Evolutionary conservation across 148 eudicot species (phyloP).

Genomic region (Cornus florida): DNA sequence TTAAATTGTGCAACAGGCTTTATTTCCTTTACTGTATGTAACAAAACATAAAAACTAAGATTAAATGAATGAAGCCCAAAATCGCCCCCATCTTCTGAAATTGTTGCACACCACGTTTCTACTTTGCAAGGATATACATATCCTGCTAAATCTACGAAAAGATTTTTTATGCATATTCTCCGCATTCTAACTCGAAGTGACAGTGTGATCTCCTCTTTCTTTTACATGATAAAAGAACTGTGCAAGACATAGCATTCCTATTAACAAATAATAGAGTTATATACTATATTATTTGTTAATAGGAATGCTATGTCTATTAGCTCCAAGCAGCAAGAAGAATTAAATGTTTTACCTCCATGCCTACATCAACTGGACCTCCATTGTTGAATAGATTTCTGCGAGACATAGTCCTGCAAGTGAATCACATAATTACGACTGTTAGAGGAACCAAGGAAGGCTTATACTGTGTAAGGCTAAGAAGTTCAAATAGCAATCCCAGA

Average conservation of each 20-base stretch:
- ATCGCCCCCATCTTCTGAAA: slow-evolving; percentile 13
- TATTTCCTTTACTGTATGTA: no score
- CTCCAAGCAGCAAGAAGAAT: background rate
- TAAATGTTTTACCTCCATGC: slow-evolving; percentile 23
- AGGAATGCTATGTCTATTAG: background rate
- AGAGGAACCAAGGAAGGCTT: background rate
- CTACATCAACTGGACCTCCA: slow-evolving; percentile 30
- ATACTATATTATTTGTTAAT: background rate
- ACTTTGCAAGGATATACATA: slow-evolving; percentile 1
- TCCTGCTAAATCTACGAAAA: slow-evolving; percentile 11
- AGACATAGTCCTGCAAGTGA: slow-evolving; percentile 33
- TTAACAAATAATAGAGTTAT: no score
- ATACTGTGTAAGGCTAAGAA: background rate
- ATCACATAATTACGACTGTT: background rate
- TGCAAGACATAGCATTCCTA: no score
- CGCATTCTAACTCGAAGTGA: background rate
- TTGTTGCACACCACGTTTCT: background rate
- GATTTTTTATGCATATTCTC: background rate
- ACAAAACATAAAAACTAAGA: slow-evolving; percentile 4
- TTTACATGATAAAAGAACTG: background rate
- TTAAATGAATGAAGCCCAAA: slow-evolving; percentile 6
- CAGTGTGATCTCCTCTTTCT: no score
- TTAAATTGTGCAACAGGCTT: background rate
- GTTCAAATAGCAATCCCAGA: slow-evolving; percentile 3
- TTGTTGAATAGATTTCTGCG: slow-evolving; percentile 45